Conservation (phyloP, 2,329 filamentous ascomycete species). For the Helotiales sp. region DNA sequence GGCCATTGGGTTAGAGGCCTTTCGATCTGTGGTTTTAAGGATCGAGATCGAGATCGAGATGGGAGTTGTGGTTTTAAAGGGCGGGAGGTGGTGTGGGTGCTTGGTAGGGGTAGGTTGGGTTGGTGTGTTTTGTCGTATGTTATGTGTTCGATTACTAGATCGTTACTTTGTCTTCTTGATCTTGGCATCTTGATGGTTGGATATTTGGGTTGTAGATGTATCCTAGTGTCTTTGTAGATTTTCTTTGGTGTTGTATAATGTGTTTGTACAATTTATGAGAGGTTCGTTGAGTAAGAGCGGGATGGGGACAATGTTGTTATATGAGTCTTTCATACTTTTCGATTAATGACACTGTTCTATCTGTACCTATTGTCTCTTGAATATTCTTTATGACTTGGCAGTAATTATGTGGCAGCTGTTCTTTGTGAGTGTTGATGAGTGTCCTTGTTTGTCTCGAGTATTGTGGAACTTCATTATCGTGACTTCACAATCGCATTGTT, state of each 20-base stretch:
- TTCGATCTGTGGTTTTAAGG: background rate
- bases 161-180: background rate
- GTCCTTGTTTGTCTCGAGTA: background rate
- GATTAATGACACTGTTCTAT: background rate
- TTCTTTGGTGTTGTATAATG: background rate
- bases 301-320: background rate
- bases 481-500: background rate
- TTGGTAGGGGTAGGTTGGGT: background rate
- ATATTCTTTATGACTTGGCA: background rate
- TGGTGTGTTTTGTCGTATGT: constrained; percentile 10
- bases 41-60: background rate
- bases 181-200: background rate
- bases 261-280: background rate
- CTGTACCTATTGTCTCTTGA: background rate
- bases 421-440: background rate
- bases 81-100: background rate
- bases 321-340: background rate
- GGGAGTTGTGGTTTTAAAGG: too few species aligned
- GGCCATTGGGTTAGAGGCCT: background rate
- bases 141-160: constrained; percentile 16
- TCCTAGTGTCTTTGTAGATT: background rate
- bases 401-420: background rate
- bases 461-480: background rate
- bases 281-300: background rate
- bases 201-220: background rate